Base-by-base conservation (phyloP, 352 stramenopile species). In the Globisporangium apiculatum region DNA sequence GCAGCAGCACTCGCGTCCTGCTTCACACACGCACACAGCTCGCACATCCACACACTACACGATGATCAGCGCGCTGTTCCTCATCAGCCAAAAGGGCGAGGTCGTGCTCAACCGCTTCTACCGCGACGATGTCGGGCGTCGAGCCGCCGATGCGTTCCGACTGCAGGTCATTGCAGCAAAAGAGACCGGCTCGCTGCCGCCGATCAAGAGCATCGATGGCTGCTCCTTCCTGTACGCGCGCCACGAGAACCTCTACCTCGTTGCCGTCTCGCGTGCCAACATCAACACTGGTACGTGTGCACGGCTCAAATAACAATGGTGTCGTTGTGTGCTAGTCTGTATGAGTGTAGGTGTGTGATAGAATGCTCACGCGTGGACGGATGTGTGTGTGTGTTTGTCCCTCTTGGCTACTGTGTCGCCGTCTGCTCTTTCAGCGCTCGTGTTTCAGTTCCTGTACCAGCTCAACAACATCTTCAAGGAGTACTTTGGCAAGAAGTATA, bases 181-280 rank as follows among this genome's bases (percentile, higher is more conserved):
- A 70, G 94, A 99, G 61, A 98, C 95, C 6, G 93, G 95, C 11
- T 98, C 92, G 4, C 75, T 96, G 51, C 79, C 94, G 49, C 97
- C 97, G 4, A 89, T 99, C 37, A 97, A 97, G 65, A 83, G 86
- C 54, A 96, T 99, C 66, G 96, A 99, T 54, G 96, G 96, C 47
- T 98, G 89, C 69, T 98, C 94, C 49, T 99, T 99, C 78, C 72
- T 99, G 14, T 99, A 98, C 76, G 97, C 93, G 35, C 86, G 96
- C 51, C 95, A 98, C 58, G 84, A 98, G 59, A 98, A 99, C 64
- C 89, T 99, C 55, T 99, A 98, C 72, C 93, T 99, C 69, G 96
- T 99, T 45, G 96, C 95, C 5, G 81, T 99, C 54, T 99, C 96
- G 6, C 82, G 95, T 47, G 93, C 86, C 60, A 99, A 99, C 68